Conservation (phyloP, 139 green algal genomes). For the Tetratostichococcus sp. region DNA sequence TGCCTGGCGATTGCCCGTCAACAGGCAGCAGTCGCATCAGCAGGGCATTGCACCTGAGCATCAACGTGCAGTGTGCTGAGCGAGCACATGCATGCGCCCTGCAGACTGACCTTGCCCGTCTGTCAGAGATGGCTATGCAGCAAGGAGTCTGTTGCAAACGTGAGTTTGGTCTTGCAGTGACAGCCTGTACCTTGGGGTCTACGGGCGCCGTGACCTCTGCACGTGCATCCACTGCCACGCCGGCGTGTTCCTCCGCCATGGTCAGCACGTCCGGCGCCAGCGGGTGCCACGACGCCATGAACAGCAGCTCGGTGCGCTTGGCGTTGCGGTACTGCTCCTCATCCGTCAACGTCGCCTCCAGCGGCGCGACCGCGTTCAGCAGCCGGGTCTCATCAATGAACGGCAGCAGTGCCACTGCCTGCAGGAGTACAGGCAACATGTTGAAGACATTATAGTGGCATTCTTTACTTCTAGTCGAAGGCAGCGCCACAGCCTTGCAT, state of each 20-base stretch:
- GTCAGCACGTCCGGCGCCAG: conserved; percentile 67
- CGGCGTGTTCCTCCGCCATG: conserved; percentile 41
- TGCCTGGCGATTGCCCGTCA: too few relatives aligned
- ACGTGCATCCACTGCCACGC: neutral
- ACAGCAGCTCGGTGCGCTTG: conserved; percentile 69
- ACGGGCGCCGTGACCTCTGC: neutral
- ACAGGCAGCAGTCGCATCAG: too few relatives aligned
- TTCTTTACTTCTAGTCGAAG: too few relatives aligned
- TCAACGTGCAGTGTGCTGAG: too few relatives aligned
- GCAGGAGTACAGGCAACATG: conserved; percentile 1
- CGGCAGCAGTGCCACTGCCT: conserved; percentile 95
- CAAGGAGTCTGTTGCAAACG: too few relatives aligned
- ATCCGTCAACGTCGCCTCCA: conserved; percentile 57
- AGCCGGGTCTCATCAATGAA: conserved; percentile 94
- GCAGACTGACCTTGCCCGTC: too few relatives aligned
- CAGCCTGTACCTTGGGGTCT: conserved; percentile 4
- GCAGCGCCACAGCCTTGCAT: too few relatives aligned
- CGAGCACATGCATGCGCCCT: too few relatives aligned
- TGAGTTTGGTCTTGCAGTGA: too few relatives aligned
- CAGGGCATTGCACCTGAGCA: too few relatives aligned
- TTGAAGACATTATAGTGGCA: too few relatives aligned
- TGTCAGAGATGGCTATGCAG: too few relatives aligned
- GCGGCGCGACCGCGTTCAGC: conserved; percentile 32
- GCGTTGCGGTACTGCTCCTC: conserved; percentile 67
- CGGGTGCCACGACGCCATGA: conserved; percentile 64